phyloP scores from a whole-genome alignment of 148 eudicot genomes.

The Persicaria maculosa region DNA sequence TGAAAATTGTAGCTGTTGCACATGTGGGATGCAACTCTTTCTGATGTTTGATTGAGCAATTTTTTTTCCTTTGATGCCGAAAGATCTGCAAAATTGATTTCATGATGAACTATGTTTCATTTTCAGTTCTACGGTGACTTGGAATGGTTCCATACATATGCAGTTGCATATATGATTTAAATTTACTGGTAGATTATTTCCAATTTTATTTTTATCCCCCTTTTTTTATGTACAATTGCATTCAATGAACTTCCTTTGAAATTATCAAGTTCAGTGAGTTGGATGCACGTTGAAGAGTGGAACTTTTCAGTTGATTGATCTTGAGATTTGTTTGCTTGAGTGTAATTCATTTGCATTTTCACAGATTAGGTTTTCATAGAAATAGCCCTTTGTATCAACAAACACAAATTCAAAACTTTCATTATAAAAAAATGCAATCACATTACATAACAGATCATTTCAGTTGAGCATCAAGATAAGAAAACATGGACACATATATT shows the following conservation, averaged over 20 bases:
- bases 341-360: neutral
- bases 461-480: neutral
- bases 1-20: neutral
- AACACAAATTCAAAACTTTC: neutral
- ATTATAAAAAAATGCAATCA: neutral
- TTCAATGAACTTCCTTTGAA: neutral
- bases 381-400: too few relatives aligned
- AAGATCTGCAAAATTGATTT: neutral
- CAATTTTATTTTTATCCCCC: neutral
- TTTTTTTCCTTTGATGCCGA: neutral
- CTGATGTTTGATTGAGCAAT: neutral
- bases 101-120: neutral
- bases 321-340: slow-evolving; percentile 2
- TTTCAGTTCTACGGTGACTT: neutral
- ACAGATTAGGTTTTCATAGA: neutral
- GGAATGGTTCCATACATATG: neutral
- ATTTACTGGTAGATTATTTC: neutral
- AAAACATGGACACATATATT: neutral
- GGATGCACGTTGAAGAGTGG: slow-evolving; percentile 1
- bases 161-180: neutral
- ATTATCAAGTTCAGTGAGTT: neutral
- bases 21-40: neutral
- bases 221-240: neutral
- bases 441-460: neutral
- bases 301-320: neutral